A percentile compares a stretch with the other conserved stretches of the same genome.
Evolutionary conservation across 257 asterid genomes (phyloP).

Genomic region (Nicotiana tomentosiformis): DNA sequence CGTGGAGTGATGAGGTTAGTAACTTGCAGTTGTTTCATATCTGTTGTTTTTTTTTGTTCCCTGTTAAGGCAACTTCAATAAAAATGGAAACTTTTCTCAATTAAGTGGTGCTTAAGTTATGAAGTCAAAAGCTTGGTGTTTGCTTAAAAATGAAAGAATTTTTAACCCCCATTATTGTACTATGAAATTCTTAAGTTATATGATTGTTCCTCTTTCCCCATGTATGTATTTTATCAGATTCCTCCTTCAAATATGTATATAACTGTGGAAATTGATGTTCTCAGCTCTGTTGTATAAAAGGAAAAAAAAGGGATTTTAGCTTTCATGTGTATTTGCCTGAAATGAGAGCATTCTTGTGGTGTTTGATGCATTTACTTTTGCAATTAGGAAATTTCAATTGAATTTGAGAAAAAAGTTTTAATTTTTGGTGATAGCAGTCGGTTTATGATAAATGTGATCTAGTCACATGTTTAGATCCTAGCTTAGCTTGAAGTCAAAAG

Average conservation of each 20-base stretch:
- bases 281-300: background rate
- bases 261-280: background rate
- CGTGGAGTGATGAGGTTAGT: conserved; percentile 98
- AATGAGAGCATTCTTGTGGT: background rate
- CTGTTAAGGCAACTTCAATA: background rate
- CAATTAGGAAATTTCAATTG: background rate
- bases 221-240: background rate
- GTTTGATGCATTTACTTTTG: background rate
- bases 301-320: background rate
- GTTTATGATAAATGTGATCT: background rate
- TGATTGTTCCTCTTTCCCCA: background rate
- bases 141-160: background rate
- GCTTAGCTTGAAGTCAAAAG: background rate
- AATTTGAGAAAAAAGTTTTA: background rate
- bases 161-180: background rate
- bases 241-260: background rate
- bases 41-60: background rate
- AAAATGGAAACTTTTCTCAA: background rate
- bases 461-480: background rate
- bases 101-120: background rate
- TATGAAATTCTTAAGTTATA: background rate
- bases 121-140: background rate
- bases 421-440: background rate
- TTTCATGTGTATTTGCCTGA: background rate
- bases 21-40: background rate